Evolutionary conservation across 2,329 filamentous ascomycete genomes (phyloP), one percentile per base, ranked within the genome.

Genomic region (Apiospora arundinis): DNA sequence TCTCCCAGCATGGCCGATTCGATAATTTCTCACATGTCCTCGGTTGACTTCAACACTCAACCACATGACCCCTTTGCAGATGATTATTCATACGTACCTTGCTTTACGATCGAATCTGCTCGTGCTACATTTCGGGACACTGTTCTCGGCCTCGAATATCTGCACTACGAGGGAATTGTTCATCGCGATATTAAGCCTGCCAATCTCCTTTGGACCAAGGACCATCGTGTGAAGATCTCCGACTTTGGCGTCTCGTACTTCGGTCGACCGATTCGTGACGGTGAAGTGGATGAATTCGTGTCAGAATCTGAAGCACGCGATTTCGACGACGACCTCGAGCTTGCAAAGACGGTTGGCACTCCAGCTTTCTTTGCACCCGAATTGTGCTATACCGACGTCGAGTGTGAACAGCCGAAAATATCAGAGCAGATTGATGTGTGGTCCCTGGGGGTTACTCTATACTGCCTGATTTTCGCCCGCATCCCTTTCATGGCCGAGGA

Each of bases 171-270:
- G 79, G 93, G 93, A 21, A 93, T 95, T 63, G 93, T 95, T 37
- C 93, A 95, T 77, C 90, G 93, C 68, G 93, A 95, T 78, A 95
- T 95, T 81, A 95, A 95, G 79, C 93, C 93, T 1, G 95, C 95
- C 48, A 98, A 98, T 80, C 87, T 99, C 8, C 86, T 99, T 8
- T 95, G 95, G 85, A 97, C 94, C 68, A 91, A 86, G 76, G 92
- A 95, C 74, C 91, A 95, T 76, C 91, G 92, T 18, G 94, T 98
- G 78, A 99, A 99, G 85, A 99, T 99, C 73, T 98, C 96, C 6
- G 96, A 99, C 79, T 99, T 99, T 84, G 96, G 96, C 44, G 96
- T 99, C 1, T 99, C 96, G 0, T 99, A 98, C 81, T 94, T 99
- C 74, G 96, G 96, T 40, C 91, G 94, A 68, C 94, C 94, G 1